Conservation (phyloP, 176 grass and related monocot species). For the Carex parvula region DNA sequence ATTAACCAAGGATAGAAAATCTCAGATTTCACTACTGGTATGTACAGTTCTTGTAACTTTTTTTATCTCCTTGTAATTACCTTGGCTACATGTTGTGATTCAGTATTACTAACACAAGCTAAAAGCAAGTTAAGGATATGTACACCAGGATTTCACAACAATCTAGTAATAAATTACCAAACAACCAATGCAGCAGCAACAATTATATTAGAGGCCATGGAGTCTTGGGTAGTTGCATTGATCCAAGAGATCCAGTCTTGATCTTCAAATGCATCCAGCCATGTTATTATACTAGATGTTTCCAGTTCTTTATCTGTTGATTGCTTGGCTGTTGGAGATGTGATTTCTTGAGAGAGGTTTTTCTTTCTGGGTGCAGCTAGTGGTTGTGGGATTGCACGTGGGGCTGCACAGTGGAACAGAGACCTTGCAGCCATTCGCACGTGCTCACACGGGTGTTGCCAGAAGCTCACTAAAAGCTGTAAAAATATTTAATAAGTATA, state of each 20-base stretch:
- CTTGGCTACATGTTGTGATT: not conserved
- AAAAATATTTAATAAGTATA: constrained; percentile 13
- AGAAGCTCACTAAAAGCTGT: constrained; percentile 97
- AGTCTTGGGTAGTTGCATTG: constrained; percentile 76
- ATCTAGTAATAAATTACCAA: constrained; percentile 37
- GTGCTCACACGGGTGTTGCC: constrained; percentile 89
- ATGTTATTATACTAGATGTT: constrained; percentile 51
- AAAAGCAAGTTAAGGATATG: not conserved
- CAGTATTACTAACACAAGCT: not conserved
- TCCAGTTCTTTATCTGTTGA: constrained; percentile 34
- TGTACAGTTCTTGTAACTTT: not conserved
- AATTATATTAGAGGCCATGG: constrained; percentile 89
- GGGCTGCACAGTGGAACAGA: constrained; percentile 92
- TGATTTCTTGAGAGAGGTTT: constrained; percentile 24
- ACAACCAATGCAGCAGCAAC: constrained; percentile 89
- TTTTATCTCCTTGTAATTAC: constrained; percentile 5
- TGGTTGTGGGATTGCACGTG: constrained; percentile 74
- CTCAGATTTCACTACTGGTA: not conserved
- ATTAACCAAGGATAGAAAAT: not conserved
- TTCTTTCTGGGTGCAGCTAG: constrained; percentile 52
- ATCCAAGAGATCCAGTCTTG: constrained; percentile 90
- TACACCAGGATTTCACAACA: not conserved
- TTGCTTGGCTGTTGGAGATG: constrained; percentile 34
- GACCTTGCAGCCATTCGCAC: constrained; percentile 97
- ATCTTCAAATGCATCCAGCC: constrained; percentile 88